These are phyloP conservation scores for Diutina neorugosa DNA, from an alignment of 1,139 yeast species.

Conservation along the genomic window DNA sequence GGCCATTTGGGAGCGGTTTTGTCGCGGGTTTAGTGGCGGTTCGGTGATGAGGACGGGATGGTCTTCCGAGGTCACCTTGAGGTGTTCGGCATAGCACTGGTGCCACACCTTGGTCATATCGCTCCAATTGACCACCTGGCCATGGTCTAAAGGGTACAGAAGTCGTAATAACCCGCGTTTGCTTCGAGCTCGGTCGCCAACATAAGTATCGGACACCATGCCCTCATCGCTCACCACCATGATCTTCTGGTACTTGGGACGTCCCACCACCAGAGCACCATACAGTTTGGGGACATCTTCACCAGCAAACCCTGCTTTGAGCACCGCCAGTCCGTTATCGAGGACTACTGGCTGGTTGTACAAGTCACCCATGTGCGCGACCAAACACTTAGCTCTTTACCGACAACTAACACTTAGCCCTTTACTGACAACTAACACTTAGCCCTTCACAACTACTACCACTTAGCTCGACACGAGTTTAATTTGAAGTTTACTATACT, in stretches of 20 bases:
- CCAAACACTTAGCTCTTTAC: too few species aligned
- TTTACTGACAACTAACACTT: too few species aligned
- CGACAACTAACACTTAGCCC: too few species aligned
- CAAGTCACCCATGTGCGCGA: constrained; percentile 9
- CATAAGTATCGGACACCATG: constrained; percentile 19
- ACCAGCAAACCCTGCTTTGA: constrained; percentile 91
- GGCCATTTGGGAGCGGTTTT: constrained; percentile 61
- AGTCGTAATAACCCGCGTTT: constrained; percentile 64
- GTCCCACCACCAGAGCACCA: constrained; percentile 49
- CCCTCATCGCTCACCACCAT: constrained; percentile 48
- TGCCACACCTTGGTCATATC: constrained; percentile 76
- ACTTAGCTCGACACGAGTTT: too few species aligned
- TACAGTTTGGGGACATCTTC: constrained; percentile 65
- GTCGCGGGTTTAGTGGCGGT: constrained; percentile 72
- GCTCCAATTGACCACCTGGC: constrained; percentile 74
- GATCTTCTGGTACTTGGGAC: constrained; percentile 71
- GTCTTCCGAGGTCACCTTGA: constrained; percentile 39
- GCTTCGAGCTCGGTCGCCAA: constrained; percentile 67
- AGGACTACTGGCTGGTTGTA: constrained; percentile 83
- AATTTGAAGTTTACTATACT: too few species aligned
- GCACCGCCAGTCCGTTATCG: constrained; percentile 85
- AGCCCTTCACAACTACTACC: too few species aligned
- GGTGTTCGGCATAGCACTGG: constrained; percentile 45
- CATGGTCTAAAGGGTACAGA: constrained; percentile 68
- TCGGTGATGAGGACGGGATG: constrained; percentile 71